Percentiles rank a stretch among this genome's conserved stretches.
phyloP scores from a whole-genome alignment of 2,329 filamentous ascomycete genomes.

The Tolypocladium sp. region DNA sequence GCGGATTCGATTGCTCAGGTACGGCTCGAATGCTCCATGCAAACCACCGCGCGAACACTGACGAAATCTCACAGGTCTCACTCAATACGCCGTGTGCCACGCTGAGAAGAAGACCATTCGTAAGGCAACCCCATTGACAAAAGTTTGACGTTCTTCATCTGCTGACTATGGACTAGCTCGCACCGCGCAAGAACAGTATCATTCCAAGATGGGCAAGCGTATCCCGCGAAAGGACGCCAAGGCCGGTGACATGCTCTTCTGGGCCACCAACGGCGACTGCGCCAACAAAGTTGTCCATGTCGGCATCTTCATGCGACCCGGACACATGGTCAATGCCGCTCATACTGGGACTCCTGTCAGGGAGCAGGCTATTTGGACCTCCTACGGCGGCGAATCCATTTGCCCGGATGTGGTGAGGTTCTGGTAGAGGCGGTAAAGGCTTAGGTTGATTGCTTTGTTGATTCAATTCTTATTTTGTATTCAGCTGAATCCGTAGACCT shows the following conservation, averaged over 20 bases:
- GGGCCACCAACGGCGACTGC: constrained; percentile 8
- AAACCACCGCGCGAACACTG: neutral
- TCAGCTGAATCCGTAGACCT: too few species aligned
- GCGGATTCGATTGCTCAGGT: constrained; percentile 10
- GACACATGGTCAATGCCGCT: constrained; percentile 9
- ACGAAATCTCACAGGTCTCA: neutral
- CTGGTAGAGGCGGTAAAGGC: constrained; percentile 8
- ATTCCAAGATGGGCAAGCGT: constrained; percentile 10
- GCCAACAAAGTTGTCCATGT: constrained; percentile 8
- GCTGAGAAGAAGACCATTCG: constrained; percentile 10
- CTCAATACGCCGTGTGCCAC: constrained; percentile 9
- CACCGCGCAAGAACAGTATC: constrained; percentile 7
- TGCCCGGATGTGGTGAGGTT: constrained; percentile 11
- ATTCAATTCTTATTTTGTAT: too few species aligned
- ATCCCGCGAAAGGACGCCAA: constrained; percentile 7
- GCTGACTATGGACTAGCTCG: constrained; percentile 2
- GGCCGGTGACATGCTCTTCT: constrained; percentile 10
- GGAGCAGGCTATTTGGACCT: constrained; percentile 10
- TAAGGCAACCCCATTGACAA: neutral
- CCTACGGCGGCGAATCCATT: constrained; percentile 6
- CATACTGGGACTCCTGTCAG: constrained; percentile 8
- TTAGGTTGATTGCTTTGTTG: too few species aligned
- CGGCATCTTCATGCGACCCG: constrained; percentile 7
- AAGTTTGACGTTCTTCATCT: neutral
- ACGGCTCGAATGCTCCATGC: neutral